Conservation (phyloP, 1,139 yeast genomes). For the Scheffersomyces titani region DNA sequence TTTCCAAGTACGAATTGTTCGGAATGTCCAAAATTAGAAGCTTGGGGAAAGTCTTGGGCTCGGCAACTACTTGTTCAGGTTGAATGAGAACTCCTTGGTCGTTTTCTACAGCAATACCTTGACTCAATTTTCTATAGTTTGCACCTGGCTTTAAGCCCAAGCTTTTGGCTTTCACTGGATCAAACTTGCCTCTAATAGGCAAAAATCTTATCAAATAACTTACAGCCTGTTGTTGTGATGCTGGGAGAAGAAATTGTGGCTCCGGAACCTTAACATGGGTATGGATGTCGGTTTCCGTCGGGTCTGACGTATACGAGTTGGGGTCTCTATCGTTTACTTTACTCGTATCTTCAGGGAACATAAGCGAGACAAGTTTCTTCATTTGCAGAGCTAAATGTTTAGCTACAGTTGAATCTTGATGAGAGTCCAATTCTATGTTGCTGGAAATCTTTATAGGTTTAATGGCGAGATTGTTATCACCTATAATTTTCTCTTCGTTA, state of each 20-base stretch:
- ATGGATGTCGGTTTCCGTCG: slow-evolving; percentile 42
- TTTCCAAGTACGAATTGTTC: slow-evolving; percentile 45
- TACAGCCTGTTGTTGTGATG: slow-evolving; percentile 29
- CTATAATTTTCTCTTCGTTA: slow-evolving; percentile 34
- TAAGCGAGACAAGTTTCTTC: slow-evolving; percentile 36
- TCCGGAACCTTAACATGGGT: slow-evolving; percentile 41
- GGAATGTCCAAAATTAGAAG: slow-evolving; percentile 80
- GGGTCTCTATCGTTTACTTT: slow-evolving; percentile 39
- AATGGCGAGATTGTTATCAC: slow-evolving; percentile 56
- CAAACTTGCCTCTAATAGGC: slow-evolving; percentile 78
- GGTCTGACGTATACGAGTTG: slow-evolving; percentile 41
- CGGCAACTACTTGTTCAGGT: slow-evolving; percentile 76
- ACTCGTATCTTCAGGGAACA: slow-evolving; percentile 53
- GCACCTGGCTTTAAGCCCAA: slow-evolving; percentile 73
- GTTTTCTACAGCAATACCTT: slow-evolving; percentile 59
- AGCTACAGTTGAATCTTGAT: background rate
- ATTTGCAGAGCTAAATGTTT: slow-evolving; percentile 18
- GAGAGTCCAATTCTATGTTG: background rate
- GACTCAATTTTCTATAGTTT: slow-evolving; percentile 57
- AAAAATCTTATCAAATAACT: slow-evolving; percentile 67
- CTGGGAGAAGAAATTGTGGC: slow-evolving; percentile 17
- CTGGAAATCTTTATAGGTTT: slow-evolving; percentile 46
- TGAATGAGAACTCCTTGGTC: slow-evolving; percentile 58
- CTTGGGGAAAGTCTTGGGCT: slow-evolving; percentile 57
- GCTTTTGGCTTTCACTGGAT: slow-evolving; percentile 60